A percentile compares a stretch with the other conserved stretches of the same genome.
Conservation (phyloP, 2,329 filamentous ascomycete species). For the Clarireedia monteithiana region DNA sequence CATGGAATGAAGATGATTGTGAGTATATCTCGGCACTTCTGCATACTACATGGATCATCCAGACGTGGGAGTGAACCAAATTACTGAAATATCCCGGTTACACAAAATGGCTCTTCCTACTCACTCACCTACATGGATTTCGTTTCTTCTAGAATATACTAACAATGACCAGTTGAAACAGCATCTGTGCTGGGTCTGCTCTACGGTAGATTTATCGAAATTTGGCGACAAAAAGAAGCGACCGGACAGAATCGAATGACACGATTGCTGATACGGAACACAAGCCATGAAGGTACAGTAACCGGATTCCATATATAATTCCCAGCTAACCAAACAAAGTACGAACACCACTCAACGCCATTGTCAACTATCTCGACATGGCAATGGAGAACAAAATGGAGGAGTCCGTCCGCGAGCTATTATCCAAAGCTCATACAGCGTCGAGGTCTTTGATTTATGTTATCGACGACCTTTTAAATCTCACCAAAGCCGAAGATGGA, state of each 20-base stretch:
- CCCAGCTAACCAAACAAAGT: conserved; percentile 35
- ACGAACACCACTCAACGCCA: conserved; percentile 82
- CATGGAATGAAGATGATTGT: conserved; percentile 77
- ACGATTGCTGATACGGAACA: conserved; percentile 44
- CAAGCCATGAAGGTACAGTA: conserved; percentile 50
- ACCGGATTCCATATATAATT: not conserved
- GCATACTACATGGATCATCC: too few species aligned
- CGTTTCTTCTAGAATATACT: not conserved
- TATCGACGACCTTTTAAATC: conserved; percentile 82
- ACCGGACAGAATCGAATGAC: conserved; percentile 78
- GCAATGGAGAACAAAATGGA: conserved; percentile 75
- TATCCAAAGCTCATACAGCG: conserved; percentile 77
- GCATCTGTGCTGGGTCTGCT: conserved; percentile 81
- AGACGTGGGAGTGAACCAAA: too few species aligned
- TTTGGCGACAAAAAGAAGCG: conserved; percentile 86
- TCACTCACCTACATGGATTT: too few species aligned
- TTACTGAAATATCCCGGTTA: too few species aligned
- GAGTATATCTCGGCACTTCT: not conserved
- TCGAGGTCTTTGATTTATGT: conserved; percentile 91
- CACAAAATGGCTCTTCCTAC: too few species aligned
- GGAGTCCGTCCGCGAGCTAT: conserved; percentile 73
- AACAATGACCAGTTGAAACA: conserved; percentile 53
- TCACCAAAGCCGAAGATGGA: conserved; percentile 83
- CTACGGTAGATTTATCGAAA: conserved; percentile 80
- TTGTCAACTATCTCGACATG: conserved; percentile 92